These are phyloP conservation scores for Tolypocladium ophioglossoides DNA, from an alignment of 2,329 filamentous ascomycete genomes.

Conservation along the genomic window DNA sequence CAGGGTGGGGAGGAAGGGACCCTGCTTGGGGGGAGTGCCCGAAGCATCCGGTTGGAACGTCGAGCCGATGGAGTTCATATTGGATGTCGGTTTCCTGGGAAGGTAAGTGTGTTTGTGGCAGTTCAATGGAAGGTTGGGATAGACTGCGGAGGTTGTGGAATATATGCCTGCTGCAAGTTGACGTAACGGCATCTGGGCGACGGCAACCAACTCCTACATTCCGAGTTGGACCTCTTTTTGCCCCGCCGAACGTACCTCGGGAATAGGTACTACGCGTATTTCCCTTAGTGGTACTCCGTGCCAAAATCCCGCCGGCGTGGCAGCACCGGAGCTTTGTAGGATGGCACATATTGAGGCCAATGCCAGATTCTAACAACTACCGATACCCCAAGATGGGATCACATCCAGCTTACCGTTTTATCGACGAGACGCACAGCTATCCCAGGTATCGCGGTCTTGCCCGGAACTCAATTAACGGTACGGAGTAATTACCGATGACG, in stretches of 20 bases:
- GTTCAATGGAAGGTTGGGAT: neutral
- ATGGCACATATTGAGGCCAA: too few species aligned
- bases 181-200: neutral
- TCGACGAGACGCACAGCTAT: neutral
- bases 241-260: too few species aligned
- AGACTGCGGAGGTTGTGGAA: neutral
- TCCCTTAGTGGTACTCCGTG: too few species aligned
- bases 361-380: neutral
- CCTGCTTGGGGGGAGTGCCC: constrained; percentile 29
- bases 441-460: neutral
- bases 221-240: too few species aligned
- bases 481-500: neutral
- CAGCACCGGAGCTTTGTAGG: neutral
- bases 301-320: too few species aligned
- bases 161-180: neutral
- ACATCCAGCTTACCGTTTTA: neutral
- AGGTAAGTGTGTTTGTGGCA: neutral
- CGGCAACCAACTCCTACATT: neutral
- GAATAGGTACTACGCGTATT: too few species aligned
- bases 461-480: neutral
- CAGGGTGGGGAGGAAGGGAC: constrained; percentile 39
- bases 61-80: constrained; percentile 32
- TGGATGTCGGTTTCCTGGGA: neutral
- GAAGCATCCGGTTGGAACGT: constrained; percentile 28
- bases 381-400: neutral